phyloP scores from a whole-genome alignment of 2,329 filamentous ascomycete species.

The Botrytis squamosa region DNA sequence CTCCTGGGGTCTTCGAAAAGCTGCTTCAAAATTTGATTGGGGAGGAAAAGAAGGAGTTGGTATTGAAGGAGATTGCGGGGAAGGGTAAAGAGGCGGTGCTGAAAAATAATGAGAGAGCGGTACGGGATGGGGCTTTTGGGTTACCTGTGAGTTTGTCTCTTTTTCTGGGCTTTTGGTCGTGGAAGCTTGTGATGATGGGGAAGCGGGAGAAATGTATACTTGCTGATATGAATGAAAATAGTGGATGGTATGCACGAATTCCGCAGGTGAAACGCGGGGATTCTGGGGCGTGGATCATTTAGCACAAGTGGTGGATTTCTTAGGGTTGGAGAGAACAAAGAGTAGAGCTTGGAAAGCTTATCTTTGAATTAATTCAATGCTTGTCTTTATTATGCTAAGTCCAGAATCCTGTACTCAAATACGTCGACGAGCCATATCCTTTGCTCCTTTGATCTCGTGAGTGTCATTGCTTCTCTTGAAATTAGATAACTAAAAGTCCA shows the following conservation, averaged over 20 bases:
- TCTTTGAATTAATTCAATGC: neutral
- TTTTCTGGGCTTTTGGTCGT: no score
- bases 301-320: neutral
- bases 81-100: neutral
- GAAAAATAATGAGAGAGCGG: neutral
- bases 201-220: no score
- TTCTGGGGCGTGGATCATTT: slow-evolving; percentile 8
- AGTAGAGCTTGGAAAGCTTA: neutral
- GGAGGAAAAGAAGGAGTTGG: neutral
- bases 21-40: neutral
- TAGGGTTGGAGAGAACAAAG: neutral
- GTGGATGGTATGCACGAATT: slow-evolving; percentile 10
- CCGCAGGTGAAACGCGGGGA: neutral
- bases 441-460: neutral
- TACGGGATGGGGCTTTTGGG: neutral
- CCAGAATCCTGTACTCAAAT: neutral
- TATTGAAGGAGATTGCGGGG: neutral
- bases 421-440: neutral
- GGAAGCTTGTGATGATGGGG: neutral
- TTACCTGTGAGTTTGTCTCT: neutral
- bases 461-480: neutral
- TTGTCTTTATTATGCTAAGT: neutral
- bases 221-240: neutral
- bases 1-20: neutral
- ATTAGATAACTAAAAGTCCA: neutral